phyloP scores from a whole-genome alignment of 2,329 filamentous ascomycete species.

The Colletotrichum phormii region DNA sequence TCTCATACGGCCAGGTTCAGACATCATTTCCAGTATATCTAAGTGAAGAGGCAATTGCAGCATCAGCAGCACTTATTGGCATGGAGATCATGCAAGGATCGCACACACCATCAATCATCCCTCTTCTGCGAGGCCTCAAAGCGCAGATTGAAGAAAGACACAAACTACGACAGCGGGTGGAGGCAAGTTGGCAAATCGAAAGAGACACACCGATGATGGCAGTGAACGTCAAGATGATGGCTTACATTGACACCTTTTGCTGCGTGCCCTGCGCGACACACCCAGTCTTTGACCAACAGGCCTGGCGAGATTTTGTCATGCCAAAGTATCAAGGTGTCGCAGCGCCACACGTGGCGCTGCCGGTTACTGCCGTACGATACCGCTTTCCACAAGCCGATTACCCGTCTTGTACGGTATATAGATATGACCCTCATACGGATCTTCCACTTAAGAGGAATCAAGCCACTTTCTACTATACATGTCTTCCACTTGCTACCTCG shows the following conservation, averaged over 20 bases:
- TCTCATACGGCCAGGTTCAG: neutral
- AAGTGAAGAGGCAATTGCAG: slow-evolving; percentile 22
- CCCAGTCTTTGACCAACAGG: neutral
- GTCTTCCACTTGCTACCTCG: no score
- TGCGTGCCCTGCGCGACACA: slow-evolving; percentile 28
- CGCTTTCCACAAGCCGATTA: no score
- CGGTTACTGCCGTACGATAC: no score
- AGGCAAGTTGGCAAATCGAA: neutral
- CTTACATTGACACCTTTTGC: slow-evolving; percentile 23
- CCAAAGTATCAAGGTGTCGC: neutral
- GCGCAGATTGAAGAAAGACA: neutral
- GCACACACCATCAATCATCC: neutral
- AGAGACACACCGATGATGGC: slow-evolving; percentile 12
- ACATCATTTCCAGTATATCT: neutral
- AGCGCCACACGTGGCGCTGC: no score
- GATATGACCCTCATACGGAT: no score
- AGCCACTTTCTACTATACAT: no score
- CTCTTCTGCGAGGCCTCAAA: slow-evolving; percentile 13
- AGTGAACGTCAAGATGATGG: slow-evolving; percentile 28
- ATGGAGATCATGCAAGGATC: slow-evolving; percentile 28
- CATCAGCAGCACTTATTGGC: slow-evolving; percentile 18
- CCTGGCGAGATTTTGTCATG: neutral
- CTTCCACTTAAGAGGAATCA: no score
- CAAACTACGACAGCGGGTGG: neutral
- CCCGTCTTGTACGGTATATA: no score